Evolutionary conservation across 169 alveolate genomes (phyloP).

Genomic region (Plasmodium cynomolgi): DNA sequence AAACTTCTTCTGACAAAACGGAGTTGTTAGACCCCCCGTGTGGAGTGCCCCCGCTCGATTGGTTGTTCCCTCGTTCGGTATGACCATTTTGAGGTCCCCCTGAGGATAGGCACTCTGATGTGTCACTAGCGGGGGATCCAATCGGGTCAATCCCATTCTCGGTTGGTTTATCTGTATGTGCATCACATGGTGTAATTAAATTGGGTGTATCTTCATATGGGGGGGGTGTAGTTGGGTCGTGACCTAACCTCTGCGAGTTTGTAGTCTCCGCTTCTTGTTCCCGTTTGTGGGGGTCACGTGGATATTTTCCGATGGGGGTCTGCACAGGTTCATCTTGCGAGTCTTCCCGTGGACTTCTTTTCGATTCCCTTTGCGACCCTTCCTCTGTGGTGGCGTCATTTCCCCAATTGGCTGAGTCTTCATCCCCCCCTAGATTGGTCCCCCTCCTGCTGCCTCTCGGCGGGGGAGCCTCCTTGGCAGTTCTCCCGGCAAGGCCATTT

Average conservation of each 20-base stretch:
- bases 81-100: neutral
- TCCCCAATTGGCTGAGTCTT: neutral
- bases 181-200: neutral
- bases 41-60: neutral
- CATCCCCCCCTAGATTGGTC: neutral
- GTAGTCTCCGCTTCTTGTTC: neutral
- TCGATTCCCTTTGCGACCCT: neutral
- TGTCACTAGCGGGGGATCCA: neutral
- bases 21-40: neutral
- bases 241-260: neutral
- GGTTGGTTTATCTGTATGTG: neutral
- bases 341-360: neutral
- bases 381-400: neutral
- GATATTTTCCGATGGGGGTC: neutral
- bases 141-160: neutral
- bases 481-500: neutral
- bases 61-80: neutral
- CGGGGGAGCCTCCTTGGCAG: neutral
- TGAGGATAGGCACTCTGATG: neutral
- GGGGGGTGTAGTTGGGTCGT: neutral
- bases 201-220: neutral
- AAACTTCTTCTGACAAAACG: neutral
- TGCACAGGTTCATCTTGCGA: neutral
- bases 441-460: neutral
- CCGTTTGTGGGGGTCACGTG: neutral